phyloP scores from a whole-genome alignment of 129 eudicot species.

The Centella asiatica region DNA sequence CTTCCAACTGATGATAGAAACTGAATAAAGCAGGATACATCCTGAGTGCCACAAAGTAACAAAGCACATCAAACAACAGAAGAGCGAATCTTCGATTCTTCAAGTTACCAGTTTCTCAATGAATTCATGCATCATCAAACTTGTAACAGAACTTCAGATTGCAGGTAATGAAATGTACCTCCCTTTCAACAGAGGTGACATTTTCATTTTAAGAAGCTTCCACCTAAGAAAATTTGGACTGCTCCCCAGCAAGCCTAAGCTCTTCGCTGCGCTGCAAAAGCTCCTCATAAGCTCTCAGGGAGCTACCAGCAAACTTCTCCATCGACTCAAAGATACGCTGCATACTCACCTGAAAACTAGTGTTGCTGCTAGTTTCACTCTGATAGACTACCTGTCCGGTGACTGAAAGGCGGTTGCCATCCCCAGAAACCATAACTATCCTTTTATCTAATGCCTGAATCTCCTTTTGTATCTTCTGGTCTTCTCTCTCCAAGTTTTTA shows the following conservation, averaged over 20 bases:
- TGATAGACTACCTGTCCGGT: slow-evolving; percentile 67
- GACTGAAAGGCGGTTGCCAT: slow-evolving; percentile 25
- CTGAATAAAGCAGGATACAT: background rate
- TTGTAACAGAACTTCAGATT: background rate
- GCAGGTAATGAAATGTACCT: background rate
- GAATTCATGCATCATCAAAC: background rate
- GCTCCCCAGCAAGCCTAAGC: slow-evolving; percentile 44
- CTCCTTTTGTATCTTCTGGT: slow-evolving; percentile 72
- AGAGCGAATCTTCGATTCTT: background rate
- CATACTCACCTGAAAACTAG: slow-evolving; percentile 63
- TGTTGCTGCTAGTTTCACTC: slow-evolving; percentile 74
- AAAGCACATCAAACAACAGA: background rate
- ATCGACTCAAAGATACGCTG: slow-evolving; percentile 70
- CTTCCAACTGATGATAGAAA: background rate
- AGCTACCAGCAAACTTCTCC: slow-evolving; percentile 57
- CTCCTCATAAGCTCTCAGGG: slow-evolving; percentile 74
- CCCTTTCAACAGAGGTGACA: background rate
- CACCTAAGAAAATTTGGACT: slow-evolving; percentile 21
- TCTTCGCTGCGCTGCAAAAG: slow-evolving; percentile 66
- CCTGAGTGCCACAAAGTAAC: background rate
- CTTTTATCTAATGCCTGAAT: slow-evolving; percentile 70
- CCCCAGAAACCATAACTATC: slow-evolving; percentile 44
- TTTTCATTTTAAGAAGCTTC: background rate
- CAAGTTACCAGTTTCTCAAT: background rate
- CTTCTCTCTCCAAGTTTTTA: slow-evolving; percentile 74